Percentiles rank a stretch among this genome's conserved stretches.
phyloP scores from a whole-genome alignment of 75 land plant species.

The Pseudotsuga menziesii region DNA sequence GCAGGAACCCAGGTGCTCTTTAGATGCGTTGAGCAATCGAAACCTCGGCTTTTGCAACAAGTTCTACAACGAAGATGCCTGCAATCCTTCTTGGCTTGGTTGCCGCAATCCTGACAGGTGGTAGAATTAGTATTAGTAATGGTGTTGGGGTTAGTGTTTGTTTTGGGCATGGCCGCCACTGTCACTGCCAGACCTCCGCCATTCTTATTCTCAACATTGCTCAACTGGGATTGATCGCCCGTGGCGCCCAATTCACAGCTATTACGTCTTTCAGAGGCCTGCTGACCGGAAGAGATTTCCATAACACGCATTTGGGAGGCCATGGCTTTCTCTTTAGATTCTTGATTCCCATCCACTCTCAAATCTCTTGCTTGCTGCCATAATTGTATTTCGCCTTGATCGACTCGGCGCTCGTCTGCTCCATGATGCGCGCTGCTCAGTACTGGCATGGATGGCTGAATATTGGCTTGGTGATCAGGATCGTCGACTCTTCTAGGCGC shows the following conservation, averaged over 20 bases:
- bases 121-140: slow-evolving; percentile 7
- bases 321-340: slow-evolving; percentile 12
- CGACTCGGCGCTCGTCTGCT: background rate
- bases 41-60: slow-evolving; percentile 63
- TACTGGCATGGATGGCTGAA: background rate
- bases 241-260: slow-evolving; percentile 1
- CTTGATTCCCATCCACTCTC: background rate
- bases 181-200: slow-evolving; percentile 1
- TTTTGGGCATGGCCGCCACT: background rate
- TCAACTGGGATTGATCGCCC: slow-evolving; percentile 12
- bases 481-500: background rate
- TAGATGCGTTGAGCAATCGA: slow-evolving; percentile 50
- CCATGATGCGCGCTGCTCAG: background rate
- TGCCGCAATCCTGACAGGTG: slow-evolving; percentile 54
- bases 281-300: slow-evolving; percentile 8
- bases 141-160: slow-evolving; percentile 5
- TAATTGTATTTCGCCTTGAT: slow-evolving; percentile 6
- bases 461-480: background rate
- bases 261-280: slow-evolving; percentile 3
- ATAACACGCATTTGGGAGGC: slow-evolving; percentile 9
- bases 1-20: slow-evolving; percentile 73
- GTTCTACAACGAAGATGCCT: slow-evolving; percentile 47
- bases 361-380: slow-evolving; percentile 11
- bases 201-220: background rate
- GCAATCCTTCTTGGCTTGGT: slow-evolving; percentile 66